A percentile compares a stretch with the other conserved stretches of the same genome.
These are phyloP conservation scores for Barnettozyma californica DNA, from an alignment of 805 yeast genomes.

Conservation along the genomic window DNA sequence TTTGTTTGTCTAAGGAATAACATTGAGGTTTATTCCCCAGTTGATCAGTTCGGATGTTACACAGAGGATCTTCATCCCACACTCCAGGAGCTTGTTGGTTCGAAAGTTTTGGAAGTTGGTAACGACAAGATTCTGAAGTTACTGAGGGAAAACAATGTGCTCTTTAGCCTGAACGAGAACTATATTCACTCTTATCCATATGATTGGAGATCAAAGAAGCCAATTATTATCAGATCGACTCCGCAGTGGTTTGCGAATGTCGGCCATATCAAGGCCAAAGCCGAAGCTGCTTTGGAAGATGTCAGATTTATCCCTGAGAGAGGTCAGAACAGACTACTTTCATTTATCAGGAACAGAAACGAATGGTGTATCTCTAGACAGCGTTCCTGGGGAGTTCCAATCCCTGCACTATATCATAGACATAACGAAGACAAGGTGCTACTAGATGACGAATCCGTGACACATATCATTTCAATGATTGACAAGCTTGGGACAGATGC, in stretches of 20 bases:
- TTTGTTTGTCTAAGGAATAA: conserved; percentile 54
- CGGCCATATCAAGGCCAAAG: conserved; percentile 58
- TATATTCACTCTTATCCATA: conserved; percentile 87
- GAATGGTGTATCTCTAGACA: conserved; percentile 99
- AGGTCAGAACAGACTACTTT: conserved; percentile 63
- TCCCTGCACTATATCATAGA: conserved; percentile 71
- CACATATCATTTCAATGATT: conserved; percentile 52
- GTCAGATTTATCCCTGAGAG: conserved; percentile 72
- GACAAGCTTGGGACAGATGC: conserved; percentile 59
- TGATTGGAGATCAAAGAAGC: conserved; percentile 95
- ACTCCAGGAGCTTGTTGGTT: conserved; percentile 44
- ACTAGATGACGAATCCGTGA: conserved; percentile 50
- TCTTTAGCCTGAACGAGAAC: conserved; percentile 41
- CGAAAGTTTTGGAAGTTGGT: conserved; percentile 60
- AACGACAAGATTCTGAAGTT: conserved; percentile 39
- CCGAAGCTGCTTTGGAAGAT: conserved; percentile 50
- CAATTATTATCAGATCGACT: conserved; percentile 91
- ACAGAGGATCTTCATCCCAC: conserved; percentile 45
- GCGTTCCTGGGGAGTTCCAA: conserved; percentile 97
- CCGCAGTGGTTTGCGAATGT: conserved; percentile 97
- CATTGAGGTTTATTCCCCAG: conserved; percentile 67
- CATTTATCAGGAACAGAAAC: conserved; percentile 71
- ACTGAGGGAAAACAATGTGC: conserved; percentile 39
- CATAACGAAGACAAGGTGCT: conserved; percentile 56
- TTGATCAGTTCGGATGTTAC: conserved; percentile 70